Conservation (phyloP, 2,329 filamentous ascomycete species). For the Colletotrichum lindemuthianum region DNA sequence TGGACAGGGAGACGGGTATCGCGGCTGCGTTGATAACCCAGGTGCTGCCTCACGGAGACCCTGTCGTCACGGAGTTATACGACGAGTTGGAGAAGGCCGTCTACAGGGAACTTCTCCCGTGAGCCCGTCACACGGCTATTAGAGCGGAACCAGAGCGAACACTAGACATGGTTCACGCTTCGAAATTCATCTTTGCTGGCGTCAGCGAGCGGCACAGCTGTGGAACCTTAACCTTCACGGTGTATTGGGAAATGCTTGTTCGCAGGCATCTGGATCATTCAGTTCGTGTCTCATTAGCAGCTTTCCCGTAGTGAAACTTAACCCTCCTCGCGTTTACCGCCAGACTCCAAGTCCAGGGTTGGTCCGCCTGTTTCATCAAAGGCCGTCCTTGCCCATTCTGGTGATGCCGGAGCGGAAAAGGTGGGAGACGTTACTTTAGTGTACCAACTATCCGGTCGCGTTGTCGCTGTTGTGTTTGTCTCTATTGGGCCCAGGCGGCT, state of each 20-base stretch:
- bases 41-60: conserved; percentile 51
- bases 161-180: no score
- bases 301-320: not conserved
- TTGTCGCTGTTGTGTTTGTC: not conserved
- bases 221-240: no score
- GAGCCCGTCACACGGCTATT: not conserved
- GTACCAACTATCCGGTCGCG: conserved; percentile 3
- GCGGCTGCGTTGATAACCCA: conserved; percentile 52
- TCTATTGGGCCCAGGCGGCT: not conserved
- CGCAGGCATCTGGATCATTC: no score
- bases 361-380: not conserved
- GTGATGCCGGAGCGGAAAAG: conserved; percentile 5
- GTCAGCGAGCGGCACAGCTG: no score
- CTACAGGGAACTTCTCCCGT: conserved; percentile 43
- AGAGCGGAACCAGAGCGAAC: not conserved
- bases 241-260: no score
- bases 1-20: conserved; percentile 51
- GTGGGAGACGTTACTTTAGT: conserved; percentile 10
- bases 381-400: conserved; percentile 10
- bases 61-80: conserved; percentile 47
- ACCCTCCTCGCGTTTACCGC: not conserved
- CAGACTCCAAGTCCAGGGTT: not conserved
- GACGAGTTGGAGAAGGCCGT: conserved; percentile 52
- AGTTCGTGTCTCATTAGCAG: not conserved
- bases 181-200: no score